Conservation (phyloP, 306 rosid genomes). For the Boehmeria nivea region DNA sequence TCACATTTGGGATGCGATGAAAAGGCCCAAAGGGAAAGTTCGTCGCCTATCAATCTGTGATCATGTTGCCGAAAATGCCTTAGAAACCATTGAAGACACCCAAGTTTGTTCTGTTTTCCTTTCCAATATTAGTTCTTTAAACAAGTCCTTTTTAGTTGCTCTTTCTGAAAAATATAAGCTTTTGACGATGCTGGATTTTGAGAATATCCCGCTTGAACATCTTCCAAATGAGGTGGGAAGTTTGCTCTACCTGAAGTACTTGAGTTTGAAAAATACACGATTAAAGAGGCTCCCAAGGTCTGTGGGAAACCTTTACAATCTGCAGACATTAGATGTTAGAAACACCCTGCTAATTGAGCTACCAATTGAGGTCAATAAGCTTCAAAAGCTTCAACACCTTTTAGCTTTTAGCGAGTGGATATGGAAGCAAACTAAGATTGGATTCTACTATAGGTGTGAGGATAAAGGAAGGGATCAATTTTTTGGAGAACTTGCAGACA, state of each 20-base stretch:
- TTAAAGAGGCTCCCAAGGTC: constrained; percentile 2
- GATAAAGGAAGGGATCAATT: background rate
- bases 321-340: constrained; percentile 9
- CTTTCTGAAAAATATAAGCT: background rate
- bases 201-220: background rate
- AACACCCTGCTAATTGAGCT: background rate
- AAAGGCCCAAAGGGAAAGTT: background rate
- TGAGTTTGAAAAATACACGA: constrained; percentile 5
- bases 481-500: background rate
- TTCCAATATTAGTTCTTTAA: background rate
- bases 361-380: background rate
- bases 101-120: constrained; percentile 3
- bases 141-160: background rate
- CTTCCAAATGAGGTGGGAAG: constrained; percentile 6
- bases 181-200: constrained; percentile 9
- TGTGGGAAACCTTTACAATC: background rate
- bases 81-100: background rate
- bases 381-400: background rate
- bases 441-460: background rate
- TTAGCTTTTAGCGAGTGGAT: background rate
- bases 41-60: background rate
- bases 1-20: background rate
- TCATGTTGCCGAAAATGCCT: background rate
- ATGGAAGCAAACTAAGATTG: background rate
- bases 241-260: constrained; percentile 1